Evolutionary conservation across 148 eudicot genomes (phyloP), one percentile per base, ranked within the genome.

Genomic region (Heliamphora exappendiculata): DNA sequence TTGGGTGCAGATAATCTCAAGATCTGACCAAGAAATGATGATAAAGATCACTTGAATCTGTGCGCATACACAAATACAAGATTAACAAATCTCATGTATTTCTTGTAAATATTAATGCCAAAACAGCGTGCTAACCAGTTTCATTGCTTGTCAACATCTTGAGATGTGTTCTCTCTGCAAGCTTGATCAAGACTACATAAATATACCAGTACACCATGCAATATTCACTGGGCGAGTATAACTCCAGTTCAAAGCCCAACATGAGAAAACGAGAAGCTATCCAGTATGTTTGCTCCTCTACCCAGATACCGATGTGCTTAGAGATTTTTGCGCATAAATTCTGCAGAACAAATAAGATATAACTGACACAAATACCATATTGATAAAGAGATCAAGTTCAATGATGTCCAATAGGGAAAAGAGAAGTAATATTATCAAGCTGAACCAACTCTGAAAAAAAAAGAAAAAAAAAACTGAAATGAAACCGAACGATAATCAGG

Each of bases 201-300:
- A 89, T 83, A 85, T 95, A 92, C 98, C 98, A 95, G 84, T 95
- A 92, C 19, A 92, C 98, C 98, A 95, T 95, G 91, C 98, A 95
- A 79, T 89, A 95, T 81, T 95, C 98, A 73, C 79, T 59, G 39
- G 91, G 83, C 33, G 97, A 90, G 80, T 95, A 92, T 41, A 95
- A 86, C 76, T 95, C 97, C 79, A 92, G 79, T 62, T 95, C 96
- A 78, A 95, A 95, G 34, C 98, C 98, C 89, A 95, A 81, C 70
- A 82, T 80, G 47, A 95, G 93, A 76, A 92, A 95, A 41, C 97
- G 92, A 53, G 81, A 85, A 74, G 97, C 97, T 64, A 95, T 89
- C 98, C 97, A 95, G 79, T 92, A 92, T 74, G 97, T 93, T 81
- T 88, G 94, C 88, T 95, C 96, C 86, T 95, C 98, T 72, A 92